Percentiles rank a stretch among this genome's conserved stretches.
Evolutionary conservation across 2,329 filamentous ascomycete species (phyloP).

Genomic region (Xylogone sp.): DNA sequence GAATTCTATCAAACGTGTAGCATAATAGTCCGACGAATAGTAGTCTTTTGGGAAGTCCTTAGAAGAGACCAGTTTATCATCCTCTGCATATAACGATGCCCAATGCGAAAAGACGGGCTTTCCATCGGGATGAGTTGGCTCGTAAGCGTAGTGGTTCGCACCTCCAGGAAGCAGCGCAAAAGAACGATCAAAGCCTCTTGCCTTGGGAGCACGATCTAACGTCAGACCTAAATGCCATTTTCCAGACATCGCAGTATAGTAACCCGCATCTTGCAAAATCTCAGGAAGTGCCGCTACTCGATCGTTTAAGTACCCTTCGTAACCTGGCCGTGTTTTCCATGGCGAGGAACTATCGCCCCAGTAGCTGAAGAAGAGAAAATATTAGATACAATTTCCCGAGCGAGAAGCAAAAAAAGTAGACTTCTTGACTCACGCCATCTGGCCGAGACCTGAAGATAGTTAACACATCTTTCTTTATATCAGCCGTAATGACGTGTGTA

Average conservation of each 20-base stretch:
- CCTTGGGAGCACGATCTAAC: constrained; percentile 50
- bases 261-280: constrained; percentile 53
- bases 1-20: constrained; percentile 2
- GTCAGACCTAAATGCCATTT: constrained; percentile 62
- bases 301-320: constrained; percentile 62
- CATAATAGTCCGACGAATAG: constrained; percentile 2
- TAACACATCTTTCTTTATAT: constrained; percentile 13
- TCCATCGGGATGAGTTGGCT: constrained; percentile 1
- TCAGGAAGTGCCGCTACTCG: constrained; percentile 55
- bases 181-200: constrained; percentile 54
- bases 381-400: constrained; percentile 1
- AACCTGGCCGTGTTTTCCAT: constrained; percentile 32
- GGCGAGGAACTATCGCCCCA: constrained; percentile 1
- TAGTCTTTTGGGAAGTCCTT: constrained; percentile 3
- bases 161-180: constrained; percentile 59
- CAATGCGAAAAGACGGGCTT: neutral
- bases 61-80: neutral
- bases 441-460: constrained; percentile 42
- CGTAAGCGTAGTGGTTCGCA: constrained; percentile 44
- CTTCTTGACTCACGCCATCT: constrained; percentile 10
- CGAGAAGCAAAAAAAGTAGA: neutral
- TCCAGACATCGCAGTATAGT: constrained; percentile 56
- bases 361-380: neutral
- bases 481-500: constrained; percentile 54
- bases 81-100: constrained; percentile 1